Evolutionary conservation across 176 grass and related monocot species (phyloP), one percentile per base, ranked within the genome.

Genomic region (Aegilops umbellulata): DNA sequence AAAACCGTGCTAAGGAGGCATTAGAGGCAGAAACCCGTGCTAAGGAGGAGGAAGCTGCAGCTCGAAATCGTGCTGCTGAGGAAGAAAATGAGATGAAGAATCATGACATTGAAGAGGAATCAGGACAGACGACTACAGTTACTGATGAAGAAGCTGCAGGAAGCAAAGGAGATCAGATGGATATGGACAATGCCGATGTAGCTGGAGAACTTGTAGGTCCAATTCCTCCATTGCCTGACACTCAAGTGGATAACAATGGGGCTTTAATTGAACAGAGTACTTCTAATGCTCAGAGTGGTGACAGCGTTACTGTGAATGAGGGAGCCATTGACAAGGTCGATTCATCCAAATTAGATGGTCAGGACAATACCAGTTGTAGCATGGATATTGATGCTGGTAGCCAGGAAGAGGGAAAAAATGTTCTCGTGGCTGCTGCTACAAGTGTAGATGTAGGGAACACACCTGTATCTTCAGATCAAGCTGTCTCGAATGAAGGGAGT

Each of bases 91-190:
- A 75, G 83, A 80, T 16, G 22, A 83, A 60, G 35, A 73, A 20
- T 29, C 32, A 0, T 31, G 41, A 2, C 10, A 12, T 65, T 87
- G 74, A 79, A 79, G 67, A 84, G 57, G 70, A 81, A 75, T 38
- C 22, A 71, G 30, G 9, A 26, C 47, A 76, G 35, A 87, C 35
- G 24, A 75, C 19, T 46, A 58, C 3, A 4, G 10, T 76, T 78
- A 63, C 66, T 47, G 60, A 75, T 38, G 85, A 36, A 66, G 84
- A 35, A 35, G 32, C 85, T 51, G 81, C 47, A 76, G 89, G 46
- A 84, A 66, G 79, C 24, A 86, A 83, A 35, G 31, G 55, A 53
- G 19, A 62, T 83, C 79, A 79, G 31, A 86, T 86, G 80, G 74
- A 74, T 79, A 44, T 87, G 66, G 74, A 83, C 41, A 83, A 17